phyloP scores from a whole-genome alignment of 116 monocot species.

The Posidonia oceanica region DNA sequence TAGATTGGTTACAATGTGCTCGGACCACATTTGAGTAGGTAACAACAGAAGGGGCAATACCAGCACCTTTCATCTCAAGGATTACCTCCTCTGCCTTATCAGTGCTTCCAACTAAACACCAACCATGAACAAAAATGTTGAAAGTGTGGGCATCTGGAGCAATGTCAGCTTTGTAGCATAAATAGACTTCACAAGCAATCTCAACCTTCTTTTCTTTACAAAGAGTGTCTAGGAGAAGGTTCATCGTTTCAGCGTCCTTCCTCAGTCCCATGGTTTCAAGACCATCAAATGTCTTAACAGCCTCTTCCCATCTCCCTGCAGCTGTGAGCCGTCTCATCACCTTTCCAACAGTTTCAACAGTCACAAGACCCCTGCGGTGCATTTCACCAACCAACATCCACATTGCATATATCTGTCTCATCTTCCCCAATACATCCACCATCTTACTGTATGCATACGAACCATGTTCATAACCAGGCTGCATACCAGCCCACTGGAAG shows the following conservation, averaged over 20 bases:
- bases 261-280: slow-evolving; percentile 40
- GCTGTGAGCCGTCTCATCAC: slow-evolving; percentile 70
- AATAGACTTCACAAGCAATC: slow-evolving; percentile 45
- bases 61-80: slow-evolving; percentile 58
- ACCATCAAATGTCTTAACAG: slow-evolving; percentile 48
- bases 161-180: slow-evolving; percentile 36
- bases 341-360: slow-evolving; percentile 51
- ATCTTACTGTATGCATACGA: slow-evolving; percentile 35
- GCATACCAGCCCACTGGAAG: slow-evolving; percentile 44
- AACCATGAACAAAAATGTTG: slow-evolving; percentile 82
- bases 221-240: slow-evolving; percentile 67
- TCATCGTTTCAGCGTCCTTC: slow-evolving; percentile 57
- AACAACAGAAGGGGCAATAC: slow-evolving; percentile 59
- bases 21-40: slow-evolving; percentile 65
- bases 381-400: slow-evolving; percentile 44
- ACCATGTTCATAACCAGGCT: slow-evolving; percentile 34
- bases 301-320: slow-evolving; percentile 51
- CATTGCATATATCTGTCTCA: slow-evolving; percentile 65
- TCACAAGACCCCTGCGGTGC: slow-evolving; percentile 23
- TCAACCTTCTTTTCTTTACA: slow-evolving; percentile 73
- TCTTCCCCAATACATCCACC: slow-evolving; percentile 69
- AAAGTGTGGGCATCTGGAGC: slow-evolving; percentile 52
- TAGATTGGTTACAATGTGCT: slow-evolving; percentile 42
- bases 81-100: slow-evolving; percentile 70
- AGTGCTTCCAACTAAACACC: slow-evolving; percentile 50